phyloP scores from a whole-genome alignment of 2,329 filamentous ascomycete genomes.

The Colletotrichum lentis region DNA sequence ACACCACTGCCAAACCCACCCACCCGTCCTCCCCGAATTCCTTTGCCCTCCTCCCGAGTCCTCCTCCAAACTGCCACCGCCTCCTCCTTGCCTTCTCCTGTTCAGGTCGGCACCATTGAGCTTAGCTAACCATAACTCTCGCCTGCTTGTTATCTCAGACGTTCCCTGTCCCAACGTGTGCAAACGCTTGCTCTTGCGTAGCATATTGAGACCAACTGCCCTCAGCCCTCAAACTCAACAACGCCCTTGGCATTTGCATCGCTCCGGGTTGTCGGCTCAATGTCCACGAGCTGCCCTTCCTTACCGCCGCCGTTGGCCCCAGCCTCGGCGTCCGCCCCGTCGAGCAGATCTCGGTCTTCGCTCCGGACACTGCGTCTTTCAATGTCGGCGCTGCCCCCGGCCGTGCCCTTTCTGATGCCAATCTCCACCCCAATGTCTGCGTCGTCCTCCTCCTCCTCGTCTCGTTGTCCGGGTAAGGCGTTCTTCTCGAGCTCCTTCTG shows the following conservation, averaged over 20 bases:
- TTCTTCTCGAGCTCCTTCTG: slow-evolving; percentile 90
- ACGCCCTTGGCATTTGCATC: slow-evolving; percentile 48
- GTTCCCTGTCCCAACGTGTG: neutral
- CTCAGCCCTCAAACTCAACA: slow-evolving; percentile 55
- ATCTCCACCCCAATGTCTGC: slow-evolving; percentile 59
- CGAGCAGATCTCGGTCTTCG: slow-evolving; percentile 74
- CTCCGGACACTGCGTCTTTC: slow-evolving; percentile 71
- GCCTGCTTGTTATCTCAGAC: neutral
- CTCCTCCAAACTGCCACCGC: slow-evolving; percentile 7
- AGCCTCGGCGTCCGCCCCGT: slow-evolving; percentile 77
- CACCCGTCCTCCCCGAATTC: slow-evolving; percentile 12
- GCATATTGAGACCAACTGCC: neutral
- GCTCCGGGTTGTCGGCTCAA: slow-evolving; percentile 43
- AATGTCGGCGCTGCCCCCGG: slow-evolving; percentile 59
- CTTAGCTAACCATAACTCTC: slow-evolving; percentile 3
- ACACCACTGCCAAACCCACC: neutral
- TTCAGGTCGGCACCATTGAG: neutral
- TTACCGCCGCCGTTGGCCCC: slow-evolving; percentile 53
- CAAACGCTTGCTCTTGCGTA: neutral
- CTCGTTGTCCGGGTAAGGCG: slow-evolving; percentile 68
- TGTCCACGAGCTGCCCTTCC: slow-evolving; percentile 49
- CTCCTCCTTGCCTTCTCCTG: neutral
- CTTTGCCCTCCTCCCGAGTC: slow-evolving; percentile 14
- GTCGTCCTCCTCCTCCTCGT: slow-evolving; percentile 75
- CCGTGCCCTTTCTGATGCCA: slow-evolving; percentile 49